Evolutionary conservation across 495 filamentous ascomycete species (phyloP).

Genomic region (Cercophora sp.): DNA sequence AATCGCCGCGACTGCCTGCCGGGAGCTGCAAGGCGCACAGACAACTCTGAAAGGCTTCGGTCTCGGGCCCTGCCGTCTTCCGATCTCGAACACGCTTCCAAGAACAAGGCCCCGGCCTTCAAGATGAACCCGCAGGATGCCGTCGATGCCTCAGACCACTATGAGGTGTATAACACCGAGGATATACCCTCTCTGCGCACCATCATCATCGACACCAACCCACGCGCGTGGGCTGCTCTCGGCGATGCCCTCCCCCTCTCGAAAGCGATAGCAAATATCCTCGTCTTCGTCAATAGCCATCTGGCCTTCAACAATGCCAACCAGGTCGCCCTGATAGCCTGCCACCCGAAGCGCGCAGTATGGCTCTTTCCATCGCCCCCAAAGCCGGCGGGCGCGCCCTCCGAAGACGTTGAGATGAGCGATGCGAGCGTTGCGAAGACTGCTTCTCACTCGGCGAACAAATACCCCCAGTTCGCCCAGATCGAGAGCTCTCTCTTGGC

Average conservation of each 20-base stretch:
- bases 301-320: slow-evolving; percentile 89
- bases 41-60: too few relatives aligned
- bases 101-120: too few relatives aligned
- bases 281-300: slow-evolving; percentile 95
- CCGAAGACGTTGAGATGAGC: slow-evolving; percentile 43
- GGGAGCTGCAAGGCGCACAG: too few relatives aligned
- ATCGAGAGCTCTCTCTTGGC: slow-evolving; percentile 73
- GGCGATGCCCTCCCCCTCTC: slow-evolving; percentile 72
- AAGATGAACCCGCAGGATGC: slow-evolving; percentile 56
- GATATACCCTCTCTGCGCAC: slow-evolving; percentile 81
- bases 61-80: too few relatives aligned
- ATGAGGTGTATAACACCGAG: slow-evolving; percentile 58
- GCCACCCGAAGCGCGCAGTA: slow-evolving; percentile 74
- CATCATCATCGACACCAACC: slow-evolving; percentile 94
- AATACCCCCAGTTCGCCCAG: slow-evolving; percentile 85
- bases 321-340: slow-evolving; percentile 86
- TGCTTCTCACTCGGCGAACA: slow-evolving; percentile 63
- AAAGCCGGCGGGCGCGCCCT: slow-evolving; percentile 22
- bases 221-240: slow-evolving; percentile 85
- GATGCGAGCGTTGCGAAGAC: slow-evolving; percentile 22
- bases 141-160: slow-evolving; percentile 86
- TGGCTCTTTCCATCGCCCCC: slow-evolving; percentile 75
- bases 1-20: too few relatives aligned
- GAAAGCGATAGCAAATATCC: slow-evolving; percentile 80
- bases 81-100: too few relatives aligned